These are phyloP conservation scores for Beta corolliflora DNA, from an alignment of 179 eudicot species.

Conservation along the genomic window DNA sequence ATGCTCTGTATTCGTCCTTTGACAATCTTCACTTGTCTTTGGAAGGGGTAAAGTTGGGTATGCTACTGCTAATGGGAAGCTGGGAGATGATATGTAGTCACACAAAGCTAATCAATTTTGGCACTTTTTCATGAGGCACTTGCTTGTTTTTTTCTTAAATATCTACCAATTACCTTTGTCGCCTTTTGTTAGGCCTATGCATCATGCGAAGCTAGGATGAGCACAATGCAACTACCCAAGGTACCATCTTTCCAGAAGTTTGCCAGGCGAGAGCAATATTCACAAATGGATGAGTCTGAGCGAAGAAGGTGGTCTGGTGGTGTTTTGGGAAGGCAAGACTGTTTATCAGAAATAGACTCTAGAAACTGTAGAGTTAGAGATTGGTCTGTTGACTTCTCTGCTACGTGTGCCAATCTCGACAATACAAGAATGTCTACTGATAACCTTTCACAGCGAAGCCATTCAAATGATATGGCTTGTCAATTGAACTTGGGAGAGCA, in stretches of 20 bases:
- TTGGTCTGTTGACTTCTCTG: constrained; percentile 95
- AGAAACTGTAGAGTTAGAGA: constrained; percentile 97
- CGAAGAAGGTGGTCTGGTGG: constrained; percentile 71
- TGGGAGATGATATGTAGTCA: neutral
- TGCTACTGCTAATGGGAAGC: constrained; percentile 7
- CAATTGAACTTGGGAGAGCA: constrained; percentile 71
- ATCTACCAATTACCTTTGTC: neutral
- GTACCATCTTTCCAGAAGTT: constrained; percentile 94
- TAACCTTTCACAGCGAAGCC: constrained; percentile 71
- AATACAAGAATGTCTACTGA: constrained; percentile 64
- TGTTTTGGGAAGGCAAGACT: constrained; percentile 73
- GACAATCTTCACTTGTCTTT: neutral
- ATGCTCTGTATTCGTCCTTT: constrained; percentile 1
- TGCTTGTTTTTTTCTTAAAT: neutral
- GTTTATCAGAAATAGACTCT: constrained; percentile 88
- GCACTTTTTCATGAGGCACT: neutral
- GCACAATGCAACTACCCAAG: constrained; percentile 77
- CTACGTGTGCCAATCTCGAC: constrained; percentile 75
- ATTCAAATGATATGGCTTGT: constrained; percentile 70
- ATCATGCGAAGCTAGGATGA: constrained; percentile 68
- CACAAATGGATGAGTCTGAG: constrained; percentile 76
- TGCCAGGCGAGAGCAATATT: constrained; percentile 84
- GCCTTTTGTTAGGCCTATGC: constrained; percentile 75
- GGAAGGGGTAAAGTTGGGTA: neutral
- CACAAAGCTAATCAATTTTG: neutral